Evolutionary conservation across 2,329 filamentous ascomycete species (phyloP), one percentile per base, ranked within the genome.

Genomic region (Penicillium sp.): DNA sequence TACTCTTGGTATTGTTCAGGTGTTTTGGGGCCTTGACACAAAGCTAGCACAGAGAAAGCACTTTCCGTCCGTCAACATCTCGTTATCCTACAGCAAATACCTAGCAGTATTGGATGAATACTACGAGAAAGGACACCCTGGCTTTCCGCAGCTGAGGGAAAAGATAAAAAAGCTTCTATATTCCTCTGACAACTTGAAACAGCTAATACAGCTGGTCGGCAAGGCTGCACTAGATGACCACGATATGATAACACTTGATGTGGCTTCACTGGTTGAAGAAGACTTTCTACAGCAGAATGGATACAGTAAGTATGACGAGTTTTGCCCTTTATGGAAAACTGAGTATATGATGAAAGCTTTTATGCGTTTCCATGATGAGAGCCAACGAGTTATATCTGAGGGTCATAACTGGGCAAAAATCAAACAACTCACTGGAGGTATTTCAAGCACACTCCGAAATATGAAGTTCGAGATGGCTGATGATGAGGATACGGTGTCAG

Each of bases 291-390:
- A 99, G 81, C 95, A 99, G 79, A 99, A 99, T 82, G 95, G 95
- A 65, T 99, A 99, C 87, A 95, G 90, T 68, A 92, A 97, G 79
- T 98, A 99, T 78, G 95, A 99, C 76, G 93, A 98, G 82, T 99
- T 96, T 87, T 99, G 95, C 76, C 95, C 95, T 55, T 86, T 99
- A 74, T 99, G 95, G 94, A 99, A 99, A 89, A 99, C 95, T 0
- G 90, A 96, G 78, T 99, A 95, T 89, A 98, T 99, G 95, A 99
- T 99, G 95, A 97, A 96, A 86, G 89, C 92, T 67, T 98, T 99
- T 88, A 91, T 99, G 84, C 91, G 89, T 60, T 99, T 94, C 86
- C 92, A 97, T 77, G 95, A 99, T 73, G 95, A 99, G 83, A 89
- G 92, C 28, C 94, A 98, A 78, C 98, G 97, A 86, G 93, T 92